Base-by-base conservation (phyloP, 495 filamentous ascomycete genomes). In the Trichoderma gamsii region DNA sequence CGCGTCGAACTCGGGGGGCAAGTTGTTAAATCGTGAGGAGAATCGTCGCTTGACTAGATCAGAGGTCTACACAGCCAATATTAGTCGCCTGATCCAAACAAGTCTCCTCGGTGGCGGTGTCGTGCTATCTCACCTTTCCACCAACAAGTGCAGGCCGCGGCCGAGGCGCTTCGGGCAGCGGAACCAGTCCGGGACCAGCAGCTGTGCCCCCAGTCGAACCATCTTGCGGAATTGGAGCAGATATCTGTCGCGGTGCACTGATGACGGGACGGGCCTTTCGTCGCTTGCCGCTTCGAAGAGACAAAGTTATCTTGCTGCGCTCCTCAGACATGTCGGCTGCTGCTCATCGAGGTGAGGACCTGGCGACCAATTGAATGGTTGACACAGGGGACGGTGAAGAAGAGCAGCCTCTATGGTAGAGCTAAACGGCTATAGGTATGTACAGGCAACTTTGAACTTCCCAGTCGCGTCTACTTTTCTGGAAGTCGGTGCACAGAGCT, bases 1-100 rank as follows among this genome's bases (percentile, higher is more conserved):
- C 68, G 86, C 83, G 67, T 85, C 82, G 71, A 89, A 91, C 69
- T 92, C 89, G 52, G 74, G 72, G 0, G 90, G 90, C 13, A 88
- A 78, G 65, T 89, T 86, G 71, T 91, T 91, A 76, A 97, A 97
- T 65, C 93, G 86, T 38, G 92, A 92, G 21, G 95, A 98, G 77
- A 97, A 98, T 67, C 95, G 83, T 68, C 91, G 83, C 79, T 98
- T 98, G 64, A 99, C 96, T 64, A 98, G 81, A 77, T 99, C 96
- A 25, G 92, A 89, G 4, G 93, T 97, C 80, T 91, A 63, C 52
- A 65, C 69, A 18, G 35, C 44, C 56, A 56, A 29, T 0, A 32
- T 65, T 25, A 69, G 67, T 49, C 61, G 23, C 8, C 4, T 4
- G 13, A 23, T n/a, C 13, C 51, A 38, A 38, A 38, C 2, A 38